Evolutionary conservation across 331 rosid genomes (phyloP), one percentile per base, ranked within the genome.

Genomic region (Malus hybrid): DNA sequence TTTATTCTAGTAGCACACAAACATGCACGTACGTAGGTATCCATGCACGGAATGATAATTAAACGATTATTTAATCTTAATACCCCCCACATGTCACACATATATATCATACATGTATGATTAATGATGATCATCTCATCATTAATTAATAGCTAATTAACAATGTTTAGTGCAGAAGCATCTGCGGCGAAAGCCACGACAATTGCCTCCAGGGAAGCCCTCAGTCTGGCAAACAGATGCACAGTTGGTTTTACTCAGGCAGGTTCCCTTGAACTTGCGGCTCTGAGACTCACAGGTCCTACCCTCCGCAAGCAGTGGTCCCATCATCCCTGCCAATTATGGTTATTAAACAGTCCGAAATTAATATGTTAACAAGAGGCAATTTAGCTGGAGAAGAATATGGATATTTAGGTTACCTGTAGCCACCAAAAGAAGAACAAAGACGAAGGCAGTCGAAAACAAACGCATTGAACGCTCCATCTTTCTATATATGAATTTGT

Each of bases 81-180:
- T 42, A 10, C 48, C 1, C 1, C 48, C 5, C 14, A 42, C 48
- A 39, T 39, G 48, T 10, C 48, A 42, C 48, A 42, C 48, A 42
- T 42, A 42, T 42, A 42, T 10, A 42, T 10, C 14, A 10, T 42
- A 42, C 14, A 42, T 42, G 14, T 42, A 42, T 42, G 48, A 42
- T 10, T 42, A 10, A 42, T 42, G 48, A 11, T 42, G 48, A 42
- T 42, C 48, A 42, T 42, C 48, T 42, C 48, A 10, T 42, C 14
- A 10, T 42, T 54, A 16, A 6, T 52, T 52, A 5, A 18, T 59
- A 4, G 42, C 46, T 48, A 14, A 14, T 29, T 64, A 80, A 75
- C 93, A 89, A 5, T 60, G 88, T 69, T 64, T 87, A 32, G 85
- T 85, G 83, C 93, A 89, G 70, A 85, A 78, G 82, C 93, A 89